These are phyloP conservation scores for Phaeotremella fagi DNA, from an alignment of 768 basidiomycete species.

Conservation along the genomic window DNA sequence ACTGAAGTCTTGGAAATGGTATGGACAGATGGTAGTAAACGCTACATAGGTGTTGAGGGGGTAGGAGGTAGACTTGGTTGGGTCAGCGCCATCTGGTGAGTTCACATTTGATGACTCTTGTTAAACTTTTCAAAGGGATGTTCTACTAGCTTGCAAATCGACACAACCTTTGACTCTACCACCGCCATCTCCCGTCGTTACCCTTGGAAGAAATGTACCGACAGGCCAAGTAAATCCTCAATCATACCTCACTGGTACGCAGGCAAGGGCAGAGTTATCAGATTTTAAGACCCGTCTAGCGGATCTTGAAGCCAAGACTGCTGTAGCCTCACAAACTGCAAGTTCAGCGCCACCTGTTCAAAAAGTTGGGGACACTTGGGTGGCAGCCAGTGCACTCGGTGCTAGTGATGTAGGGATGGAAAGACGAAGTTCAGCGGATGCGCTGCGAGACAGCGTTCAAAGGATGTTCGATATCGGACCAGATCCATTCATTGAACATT, in stretches of 20 bases:
- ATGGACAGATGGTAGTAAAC: conserved; percentile 36
- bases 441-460: conserved; percentile 29
- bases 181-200: conserved; percentile 30
- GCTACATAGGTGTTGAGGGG: conserved; percentile 41
- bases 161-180: conserved; percentile 23
- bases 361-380: conserved; percentile 41
- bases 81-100: conserved; percentile 44
- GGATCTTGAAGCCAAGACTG: conserved; percentile 6
- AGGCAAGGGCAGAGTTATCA: conserved; percentile 4
- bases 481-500: conserved; percentile 1
- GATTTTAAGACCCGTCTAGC: conserved; percentile 14
- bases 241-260: neutral
- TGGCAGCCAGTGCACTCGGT: conserved; percentile 29
- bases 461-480: conserved; percentile 36
- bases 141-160: conserved; percentile 37
- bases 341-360: conserved; percentile 30
- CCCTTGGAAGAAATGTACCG: neutral
- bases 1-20: conserved; percentile 42
- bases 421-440: conserved; percentile 6
- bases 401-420: conserved; percentile 10
- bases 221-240: neutral
- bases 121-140: conserved; percentile 22
- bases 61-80: conserved; percentile 39
- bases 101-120: neutral
- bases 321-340: neutral